A percentile compares a stretch with the other conserved stretches of the same genome.
These are phyloP conservation scores for Colletotrichum orchidophilum DNA, from an alignment of 2,329 filamentous ascomycete species.

Conservation along the genomic window DNA sequence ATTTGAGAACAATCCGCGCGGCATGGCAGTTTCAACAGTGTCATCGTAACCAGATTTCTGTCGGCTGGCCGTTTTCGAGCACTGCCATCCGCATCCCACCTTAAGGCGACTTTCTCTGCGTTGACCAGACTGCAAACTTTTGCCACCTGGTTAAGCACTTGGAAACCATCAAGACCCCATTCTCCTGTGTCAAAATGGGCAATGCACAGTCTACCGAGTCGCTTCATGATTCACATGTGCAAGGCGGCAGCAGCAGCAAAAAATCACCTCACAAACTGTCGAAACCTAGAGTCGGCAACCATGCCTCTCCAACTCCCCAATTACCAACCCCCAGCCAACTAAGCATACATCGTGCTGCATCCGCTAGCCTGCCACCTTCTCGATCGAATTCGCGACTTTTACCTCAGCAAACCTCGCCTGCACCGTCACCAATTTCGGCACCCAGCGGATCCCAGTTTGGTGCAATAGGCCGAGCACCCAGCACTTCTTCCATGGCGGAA, in stretches of 20 bases:
- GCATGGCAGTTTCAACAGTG: conserved; percentile 26
- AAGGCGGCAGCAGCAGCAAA: conserved; percentile 38
- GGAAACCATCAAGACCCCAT: conserved; percentile 16
- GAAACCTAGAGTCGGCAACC: conserved; percentile 57
- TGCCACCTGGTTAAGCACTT: neutral
- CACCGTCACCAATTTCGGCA: conserved; percentile 17
- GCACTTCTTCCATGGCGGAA: neutral
- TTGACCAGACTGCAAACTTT: neutral
- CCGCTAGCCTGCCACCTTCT: conserved; percentile 40
- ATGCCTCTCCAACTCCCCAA: conserved; percentile 39
- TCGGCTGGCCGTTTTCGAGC: conserved; percentile 18
- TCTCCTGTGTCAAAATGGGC: conserved; percentile 53
- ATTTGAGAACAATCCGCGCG: neutral
- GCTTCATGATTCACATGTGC: conserved; percentile 25
- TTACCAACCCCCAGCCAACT: conserved; percentile 49
- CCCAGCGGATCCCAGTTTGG: neutral
- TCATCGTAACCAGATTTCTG: conserved; percentile 7
- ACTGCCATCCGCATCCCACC: neutral
- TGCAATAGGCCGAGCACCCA: neutral
- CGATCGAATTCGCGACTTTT: conserved; percentile 18
- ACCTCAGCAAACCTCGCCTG: conserved; percentile 5
- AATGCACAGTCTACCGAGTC: conserved; percentile 59
- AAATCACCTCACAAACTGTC: conserved; percentile 59
- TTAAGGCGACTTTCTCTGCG: conserved; percentile 33
- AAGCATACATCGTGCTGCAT: conserved; percentile 43